Percentiles rank a stretch among this genome's conserved stretches.
Conservation (phyloP, 257 asterid genomes). For the Solanum ahanhuiri region DNA sequence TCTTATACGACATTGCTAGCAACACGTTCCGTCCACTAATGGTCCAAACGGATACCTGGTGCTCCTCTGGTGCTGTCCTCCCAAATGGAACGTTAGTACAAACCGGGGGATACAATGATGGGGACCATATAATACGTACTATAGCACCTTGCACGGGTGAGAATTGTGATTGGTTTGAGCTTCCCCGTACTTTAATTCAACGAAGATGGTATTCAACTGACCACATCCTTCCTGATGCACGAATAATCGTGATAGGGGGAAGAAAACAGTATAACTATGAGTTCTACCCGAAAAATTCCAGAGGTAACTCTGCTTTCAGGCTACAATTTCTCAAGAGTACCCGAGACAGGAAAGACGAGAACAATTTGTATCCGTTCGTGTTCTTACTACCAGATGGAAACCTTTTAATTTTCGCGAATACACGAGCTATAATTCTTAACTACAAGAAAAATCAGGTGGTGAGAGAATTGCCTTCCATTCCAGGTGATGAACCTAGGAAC, state of each 20-base stretch:
- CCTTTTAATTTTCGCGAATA: slow-evolving; percentile 51
- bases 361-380: slow-evolving; percentile 61
- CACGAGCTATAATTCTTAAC: slow-evolving; percentile 32
- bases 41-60: slow-evolving; percentile 47
- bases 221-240: slow-evolving; percentile 55
- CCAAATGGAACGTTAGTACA: slow-evolving; percentile 39
- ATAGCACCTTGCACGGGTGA: slow-evolving; percentile 17
- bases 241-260: slow-evolving; percentile 52
- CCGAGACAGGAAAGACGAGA: slow-evolving; percentile 28
- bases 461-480: slow-evolving; percentile 31
- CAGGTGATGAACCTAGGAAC: slow-evolving; percentile 43
- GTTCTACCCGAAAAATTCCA: slow-evolving; percentile 20
- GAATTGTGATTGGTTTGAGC: slow-evolving; percentile 45
- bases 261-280: slow-evolving; percentile 56
- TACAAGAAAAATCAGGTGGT: slow-evolving; percentile 23
- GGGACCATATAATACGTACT: slow-evolving; percentile 25
- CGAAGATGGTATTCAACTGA: slow-evolving; percentile 65
- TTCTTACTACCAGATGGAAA: slow-evolving; percentile 61
- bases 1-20: too few species aligned
- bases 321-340: slow-evolving; percentile 46
- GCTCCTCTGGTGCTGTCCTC: slow-evolving; percentile 51
- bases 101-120: slow-evolving; percentile 42
- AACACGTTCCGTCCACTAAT: slow-evolving; percentile 7
- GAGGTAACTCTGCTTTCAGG: not conserved
- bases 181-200: slow-evolving; percentile 4